These are phyloP conservation scores for Aspergillus carlsbadensis DNA, from an alignment of 495 filamentous ascomycete species.

Conservation along the genomic window DNA sequence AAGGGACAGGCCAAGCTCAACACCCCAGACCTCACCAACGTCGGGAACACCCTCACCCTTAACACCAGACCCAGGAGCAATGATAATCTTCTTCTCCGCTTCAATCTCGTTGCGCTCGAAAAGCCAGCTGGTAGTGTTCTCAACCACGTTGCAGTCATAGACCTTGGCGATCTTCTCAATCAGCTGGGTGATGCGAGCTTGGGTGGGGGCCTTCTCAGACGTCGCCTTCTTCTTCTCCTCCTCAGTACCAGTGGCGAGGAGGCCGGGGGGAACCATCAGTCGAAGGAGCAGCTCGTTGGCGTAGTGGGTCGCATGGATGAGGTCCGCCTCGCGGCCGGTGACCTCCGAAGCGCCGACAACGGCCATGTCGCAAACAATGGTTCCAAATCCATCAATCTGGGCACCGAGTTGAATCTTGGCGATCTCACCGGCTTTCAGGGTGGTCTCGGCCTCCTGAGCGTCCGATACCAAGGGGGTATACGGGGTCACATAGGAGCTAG, in stretches of 20 bases:
- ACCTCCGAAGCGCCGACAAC: constrained; percentile 65
- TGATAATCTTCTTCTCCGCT: constrained; percentile 95
- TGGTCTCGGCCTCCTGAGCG: constrained; percentile 72
- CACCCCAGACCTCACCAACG: constrained; percentile 95
- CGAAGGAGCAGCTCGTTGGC: constrained; percentile 92
- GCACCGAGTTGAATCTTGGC: constrained; percentile 97
- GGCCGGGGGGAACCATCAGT: constrained; percentile 83
- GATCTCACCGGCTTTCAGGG: constrained; percentile 78
- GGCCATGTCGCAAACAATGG: constrained; percentile 93
- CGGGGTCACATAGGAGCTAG: constrained; percentile 89
- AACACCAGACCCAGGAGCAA: constrained; percentile 77
- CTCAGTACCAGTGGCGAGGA: constrained; percentile 78
- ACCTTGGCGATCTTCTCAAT: constrained; percentile 88
- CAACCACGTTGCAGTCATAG: constrained; percentile 90
- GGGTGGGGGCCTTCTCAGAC: constrained; percentile 72
- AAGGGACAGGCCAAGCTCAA: constrained; percentile 88
- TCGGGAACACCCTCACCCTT: constrained; percentile 91
- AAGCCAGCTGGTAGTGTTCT: constrained; percentile 95
- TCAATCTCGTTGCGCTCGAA: constrained; percentile 98
- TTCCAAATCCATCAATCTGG: constrained; percentile 95
- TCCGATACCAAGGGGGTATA: constrained; percentile 91
- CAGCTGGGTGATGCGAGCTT: constrained; percentile 78
- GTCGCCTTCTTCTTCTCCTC: constrained; percentile 94
- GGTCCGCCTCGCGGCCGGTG: constrained; percentile 74
- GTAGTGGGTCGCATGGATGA: constrained; percentile 88